Evolutionary conservation across 2,329 filamentous ascomycete genomes (phyloP).

Genomic region (Coniochaeta sp.): DNA sequence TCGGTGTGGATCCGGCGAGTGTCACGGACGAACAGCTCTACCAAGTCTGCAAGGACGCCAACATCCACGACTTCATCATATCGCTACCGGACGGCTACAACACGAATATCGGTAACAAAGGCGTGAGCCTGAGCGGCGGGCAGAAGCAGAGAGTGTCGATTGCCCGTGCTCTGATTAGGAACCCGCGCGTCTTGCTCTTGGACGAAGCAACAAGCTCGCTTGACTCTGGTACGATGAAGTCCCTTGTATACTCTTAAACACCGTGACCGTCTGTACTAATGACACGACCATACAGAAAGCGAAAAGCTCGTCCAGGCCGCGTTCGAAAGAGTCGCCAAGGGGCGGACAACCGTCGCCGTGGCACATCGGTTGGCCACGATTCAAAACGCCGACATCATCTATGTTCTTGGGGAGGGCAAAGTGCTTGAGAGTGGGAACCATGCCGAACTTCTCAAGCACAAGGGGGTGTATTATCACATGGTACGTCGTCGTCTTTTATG

Average conservation of each 20-base stretch:
- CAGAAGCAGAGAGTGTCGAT: constrained; percentile 67
- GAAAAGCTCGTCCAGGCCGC: constrained; percentile 58
- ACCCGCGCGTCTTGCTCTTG: constrained; percentile 59
- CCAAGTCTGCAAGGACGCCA: constrained; percentile 51
- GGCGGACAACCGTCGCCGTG: constrained; percentile 64
- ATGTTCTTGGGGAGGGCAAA: constrained; percentile 63
- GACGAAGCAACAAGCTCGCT: constrained; percentile 68
- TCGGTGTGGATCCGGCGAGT: constrained; percentile 50
- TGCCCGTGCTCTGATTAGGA: constrained; percentile 58
- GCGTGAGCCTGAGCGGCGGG: constrained; percentile 58
- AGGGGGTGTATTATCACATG: constrained; percentile 52
- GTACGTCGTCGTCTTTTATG: constrained; percentile 34
- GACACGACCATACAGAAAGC: constrained; percentile 17
- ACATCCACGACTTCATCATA: constrained; percentile 64
- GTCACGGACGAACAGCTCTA: constrained; percentile 45
- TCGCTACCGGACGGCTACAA: constrained; percentile 61
- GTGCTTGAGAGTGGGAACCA: constrained; percentile 49
- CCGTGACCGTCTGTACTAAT: constrained; percentile 1
- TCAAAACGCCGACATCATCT: constrained; percentile 73
- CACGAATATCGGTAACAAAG: constrained; percentile 60
- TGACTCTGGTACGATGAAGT: constrained; percentile 35
- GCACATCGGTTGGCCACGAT: constrained; percentile 72
- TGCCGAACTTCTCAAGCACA: constrained; percentile 39
- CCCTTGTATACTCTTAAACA: background rate
- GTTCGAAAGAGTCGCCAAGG: constrained; percentile 55